Conservation (phyloP, 441 rosid genomes). For the Codiaeum variegatum region DNA sequence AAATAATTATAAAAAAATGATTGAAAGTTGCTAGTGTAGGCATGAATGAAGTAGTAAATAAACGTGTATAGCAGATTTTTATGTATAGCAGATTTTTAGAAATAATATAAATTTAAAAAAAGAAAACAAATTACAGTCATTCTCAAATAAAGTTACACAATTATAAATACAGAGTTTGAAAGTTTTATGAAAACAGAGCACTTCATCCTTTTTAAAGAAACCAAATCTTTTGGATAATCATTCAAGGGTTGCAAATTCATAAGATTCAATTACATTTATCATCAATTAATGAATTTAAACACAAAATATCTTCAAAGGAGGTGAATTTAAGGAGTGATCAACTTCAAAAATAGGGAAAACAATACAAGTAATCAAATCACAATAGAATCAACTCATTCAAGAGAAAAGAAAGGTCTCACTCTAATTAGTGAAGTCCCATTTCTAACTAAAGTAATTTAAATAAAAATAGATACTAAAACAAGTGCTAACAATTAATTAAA, state of each 20-base stretch:
- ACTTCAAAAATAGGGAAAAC: neutral
- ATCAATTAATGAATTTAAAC: neutral
- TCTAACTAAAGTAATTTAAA: neutral
- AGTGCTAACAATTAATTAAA: neutral
- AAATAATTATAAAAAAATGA: too few relatives aligned
- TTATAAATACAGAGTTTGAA: too few relatives aligned
- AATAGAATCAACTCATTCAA: neutral
- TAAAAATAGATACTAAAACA: neutral
- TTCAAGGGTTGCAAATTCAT: conserved; percentile 52
- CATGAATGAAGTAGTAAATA: too few relatives aligned
- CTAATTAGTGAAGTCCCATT: neutral
- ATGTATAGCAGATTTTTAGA: too few relatives aligned
- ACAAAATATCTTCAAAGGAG: neutral
- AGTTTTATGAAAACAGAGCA: too few relatives aligned
- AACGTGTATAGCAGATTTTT: too few relatives aligned
- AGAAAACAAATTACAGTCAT: too few relatives aligned
- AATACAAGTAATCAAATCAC: neutral
- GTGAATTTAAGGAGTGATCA: neutral
- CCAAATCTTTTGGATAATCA: conserved; percentile 69
- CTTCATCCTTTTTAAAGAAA: conserved; percentile 67
- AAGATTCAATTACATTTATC: conserved; percentile 16
- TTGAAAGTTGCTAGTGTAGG: too few relatives aligned
- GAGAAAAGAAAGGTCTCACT: neutral
- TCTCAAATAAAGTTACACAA: too few relatives aligned
- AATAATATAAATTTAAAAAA: too few relatives aligned